These are phyloP conservation scores for Cladochytrium replicatum DNA, from an alignment of 192 early-diverging fungal species.

Conservation along the genomic window DNA sequence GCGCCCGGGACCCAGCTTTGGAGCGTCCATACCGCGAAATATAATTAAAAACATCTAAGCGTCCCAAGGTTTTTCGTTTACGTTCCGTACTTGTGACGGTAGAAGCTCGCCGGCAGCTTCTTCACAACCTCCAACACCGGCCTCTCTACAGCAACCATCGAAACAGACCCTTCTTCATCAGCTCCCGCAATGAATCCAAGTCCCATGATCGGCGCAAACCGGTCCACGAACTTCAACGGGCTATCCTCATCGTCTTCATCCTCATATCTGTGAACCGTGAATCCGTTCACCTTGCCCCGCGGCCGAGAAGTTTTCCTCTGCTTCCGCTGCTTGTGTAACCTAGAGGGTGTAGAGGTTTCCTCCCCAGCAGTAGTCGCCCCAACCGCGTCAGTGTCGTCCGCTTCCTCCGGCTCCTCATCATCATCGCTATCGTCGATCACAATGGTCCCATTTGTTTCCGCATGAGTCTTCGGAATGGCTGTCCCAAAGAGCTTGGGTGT, in stretches of 20 bases:
- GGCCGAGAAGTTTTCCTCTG: constrained; percentile 23
- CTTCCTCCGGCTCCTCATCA: background rate
- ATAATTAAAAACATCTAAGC: too few species aligned
- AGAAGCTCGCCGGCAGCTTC: constrained; percentile 69
- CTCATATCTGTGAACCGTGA: constrained; percentile 23
- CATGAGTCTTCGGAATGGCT: too few species aligned
- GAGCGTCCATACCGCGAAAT: too few species aligned
- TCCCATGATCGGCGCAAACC: constrained; percentile 1
- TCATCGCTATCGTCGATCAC: background rate
- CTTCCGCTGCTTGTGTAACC: constrained; percentile 24
- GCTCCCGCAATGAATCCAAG: background rate
- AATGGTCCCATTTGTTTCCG: too few species aligned
- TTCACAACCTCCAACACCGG: constrained; percentile 71
- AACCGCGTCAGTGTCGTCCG: background rate
- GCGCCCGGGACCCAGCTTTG: too few species aligned
- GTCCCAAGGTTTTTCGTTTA: too few species aligned
- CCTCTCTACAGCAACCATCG: constrained; percentile 77
- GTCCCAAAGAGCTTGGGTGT: too few species aligned
- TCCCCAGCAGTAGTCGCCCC: background rate
- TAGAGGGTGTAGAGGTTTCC: constrained; percentile 1
- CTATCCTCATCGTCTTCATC: background rate
- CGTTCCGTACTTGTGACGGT: constrained; percentile 75
- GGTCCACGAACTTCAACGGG: constrained; percentile 7
- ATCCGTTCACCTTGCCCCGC: constrained; percentile 1
- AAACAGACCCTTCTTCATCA: constrained; percentile 1